These are phyloP conservation scores for Cytospora chrysosperma DNA, from an alignment of 2,329 filamentous ascomycete genomes.

Conservation along the genomic window DNA sequence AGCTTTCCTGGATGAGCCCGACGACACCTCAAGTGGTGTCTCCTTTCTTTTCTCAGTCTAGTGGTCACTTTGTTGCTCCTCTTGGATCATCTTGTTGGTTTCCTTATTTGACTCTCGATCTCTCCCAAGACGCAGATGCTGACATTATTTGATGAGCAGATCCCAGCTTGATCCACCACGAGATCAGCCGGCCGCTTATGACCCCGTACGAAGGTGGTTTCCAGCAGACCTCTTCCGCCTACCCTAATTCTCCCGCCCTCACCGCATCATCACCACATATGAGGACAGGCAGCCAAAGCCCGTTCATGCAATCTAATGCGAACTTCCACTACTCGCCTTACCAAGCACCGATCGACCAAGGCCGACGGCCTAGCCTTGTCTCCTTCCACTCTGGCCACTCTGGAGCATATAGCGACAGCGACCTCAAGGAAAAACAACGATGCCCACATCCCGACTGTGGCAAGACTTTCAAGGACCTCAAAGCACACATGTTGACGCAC, in stretches of 20 bases:
- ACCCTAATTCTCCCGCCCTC: constrained; percentile 63
- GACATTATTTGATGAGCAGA: constrained; percentile 43
- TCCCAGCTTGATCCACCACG: constrained; percentile 56
- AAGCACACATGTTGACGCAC: constrained; percentile 93
- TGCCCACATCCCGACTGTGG: constrained; percentile 85
- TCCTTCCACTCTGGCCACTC: constrained; percentile 67
- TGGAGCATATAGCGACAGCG: constrained; percentile 59
- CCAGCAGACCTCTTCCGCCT: constrained; percentile 45
- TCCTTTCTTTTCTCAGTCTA: constrained; percentile 54
- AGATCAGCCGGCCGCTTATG: constrained; percentile 49
- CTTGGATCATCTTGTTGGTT: constrained; percentile 54
- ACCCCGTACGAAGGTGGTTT: constrained; percentile 53
- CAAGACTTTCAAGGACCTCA: constrained; percentile 84
- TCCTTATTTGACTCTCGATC: constrained; percentile 37
- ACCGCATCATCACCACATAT: constrained; percentile 52
- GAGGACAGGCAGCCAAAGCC: constrained; percentile 62
- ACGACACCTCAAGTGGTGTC: constrained; percentile 34
- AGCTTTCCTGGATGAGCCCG: constrained; percentile 34
- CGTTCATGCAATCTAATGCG: constrained; percentile 48
- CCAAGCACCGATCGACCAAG: constrained; percentile 45
- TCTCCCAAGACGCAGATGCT: constrained; percentile 31
- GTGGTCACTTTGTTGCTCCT: constrained; percentile 52
- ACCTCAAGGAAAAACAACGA: constrained; percentile 66
- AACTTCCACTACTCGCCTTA: constrained; percentile 54
- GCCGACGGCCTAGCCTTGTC: constrained; percentile 64